Evolutionary conservation across 768 basidiomycete genomes (phyloP), one percentile per base, ranked within the genome.

Genomic region (Termitomyces sp.): DNA sequence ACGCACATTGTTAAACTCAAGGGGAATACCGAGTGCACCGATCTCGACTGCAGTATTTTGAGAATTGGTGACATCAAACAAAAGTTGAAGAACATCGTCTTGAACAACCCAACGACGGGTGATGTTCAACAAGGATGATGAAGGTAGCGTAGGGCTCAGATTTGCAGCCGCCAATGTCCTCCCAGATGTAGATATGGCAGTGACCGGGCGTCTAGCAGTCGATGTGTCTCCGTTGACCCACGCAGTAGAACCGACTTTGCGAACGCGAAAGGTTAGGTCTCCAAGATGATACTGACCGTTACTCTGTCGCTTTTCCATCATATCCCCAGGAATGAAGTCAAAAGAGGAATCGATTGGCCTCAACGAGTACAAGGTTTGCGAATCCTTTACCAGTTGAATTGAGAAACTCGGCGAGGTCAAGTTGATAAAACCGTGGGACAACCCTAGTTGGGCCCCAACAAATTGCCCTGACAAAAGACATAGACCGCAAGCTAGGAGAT

Each of bases 1-100:
- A 67, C 76, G 46, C 32, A 81, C 81, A 53, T 82, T 84, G 63
- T 84, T 82, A 62, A 83, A 83, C 55, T 82, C 81, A 53, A 83
- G 64, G 7, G 81, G 79, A 5, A 74, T 75, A 4, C 82, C 81
- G 24, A 83, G 67, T 5, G 81, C 70, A 4, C 82, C 82, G 52
- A 84, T 81, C 62, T 83, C 80, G 9, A 84, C 78, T 1, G 80
- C 71, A 2, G 66, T 61, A 1, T 65, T 72, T 59, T 80, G 79
- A 1, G 74, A 67, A 60, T 84, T 84, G 36, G 69, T 72, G 36
- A 84, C 76, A 53, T 79, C 76, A 63, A 84, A 82, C 2, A 79
- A 69, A 5, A 84, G 67, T 62, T 81, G 69, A 1, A 84, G 69
- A 4, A 72, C 68, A 18, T 69, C 65, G 42, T 76, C 66, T 16